A percentile compares a stretch with the other conserved stretches of the same genome.
phyloP scores from a whole-genome alignment of 73 alveolate genomes.

The Tetrahymena thermophila region DNA sequence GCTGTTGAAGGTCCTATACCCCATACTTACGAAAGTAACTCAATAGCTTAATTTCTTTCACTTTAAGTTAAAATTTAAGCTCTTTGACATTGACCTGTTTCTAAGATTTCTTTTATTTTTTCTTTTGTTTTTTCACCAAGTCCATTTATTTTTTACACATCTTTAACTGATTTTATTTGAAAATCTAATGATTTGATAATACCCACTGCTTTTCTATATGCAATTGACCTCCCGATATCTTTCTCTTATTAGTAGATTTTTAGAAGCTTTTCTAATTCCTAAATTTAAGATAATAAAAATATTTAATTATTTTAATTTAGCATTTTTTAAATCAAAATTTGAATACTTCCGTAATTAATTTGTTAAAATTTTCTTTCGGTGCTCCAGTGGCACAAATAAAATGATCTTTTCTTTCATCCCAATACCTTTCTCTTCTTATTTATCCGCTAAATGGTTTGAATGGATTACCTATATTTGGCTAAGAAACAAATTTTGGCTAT shows the following conservation, averaged over 20 bases:
- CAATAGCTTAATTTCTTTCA: slow-evolving; percentile 61
- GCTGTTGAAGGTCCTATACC: slow-evolving; percentile 94
- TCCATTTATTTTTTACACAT: slow-evolving; percentile 45
- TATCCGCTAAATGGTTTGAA: slow-evolving; percentile 15
- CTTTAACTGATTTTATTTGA: slow-evolving; percentile 50
- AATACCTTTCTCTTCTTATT: slow-evolving; percentile 7
- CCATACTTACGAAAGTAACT: slow-evolving; percentile 75
- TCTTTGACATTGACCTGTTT: slow-evolving; percentile 78
- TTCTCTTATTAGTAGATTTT: slow-evolving; percentile 49
- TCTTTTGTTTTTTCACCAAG: slow-evolving; percentile 82
- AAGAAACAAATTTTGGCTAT: background rate
- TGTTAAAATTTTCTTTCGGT: slow-evolving; percentile 4
- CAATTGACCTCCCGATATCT: slow-evolving; percentile 68
- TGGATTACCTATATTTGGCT: background rate
- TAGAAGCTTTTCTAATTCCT: slow-evolving; percentile 48
- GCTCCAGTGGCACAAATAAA: slow-evolving; percentile 42
- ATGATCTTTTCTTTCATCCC: slow-evolving; percentile 34
- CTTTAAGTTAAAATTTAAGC: slow-evolving; percentile 63
- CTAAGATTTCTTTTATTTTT: slow-evolving; percentile 81
- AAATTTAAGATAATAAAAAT: background rate
- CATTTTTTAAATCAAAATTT: background rate
- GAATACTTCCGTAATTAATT: slow-evolving; percentile 1
- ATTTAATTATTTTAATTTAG: background rate
- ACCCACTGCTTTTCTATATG: slow-evolving; percentile 64
- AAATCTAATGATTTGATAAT: slow-evolving; percentile 41